phyloP scores from a whole-genome alignment of 805 yeast genomes.

The Candida easanensis region DNA sequence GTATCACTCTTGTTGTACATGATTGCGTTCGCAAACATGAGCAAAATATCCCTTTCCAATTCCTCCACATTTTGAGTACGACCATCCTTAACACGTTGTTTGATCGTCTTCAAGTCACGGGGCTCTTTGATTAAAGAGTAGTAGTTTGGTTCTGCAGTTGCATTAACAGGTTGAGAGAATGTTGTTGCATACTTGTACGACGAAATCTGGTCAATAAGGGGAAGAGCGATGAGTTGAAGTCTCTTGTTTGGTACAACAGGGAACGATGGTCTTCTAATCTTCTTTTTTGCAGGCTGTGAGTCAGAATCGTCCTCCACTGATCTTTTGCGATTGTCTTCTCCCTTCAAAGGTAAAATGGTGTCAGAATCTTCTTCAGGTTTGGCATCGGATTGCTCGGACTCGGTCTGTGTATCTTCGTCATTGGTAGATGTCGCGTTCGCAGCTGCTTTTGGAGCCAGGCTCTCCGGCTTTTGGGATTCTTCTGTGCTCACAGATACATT shows the following conservation, averaged over 20 bases:
- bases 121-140: constrained; percentile 60
- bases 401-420: constrained; percentile 6
- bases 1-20: constrained; percentile 73
- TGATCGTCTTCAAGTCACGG: constrained; percentile 63
- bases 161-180: constrained; percentile 67
- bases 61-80: constrained; percentile 47
- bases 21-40: constrained; percentile 81
- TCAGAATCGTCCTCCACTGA: neutral
- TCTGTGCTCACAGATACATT: too few species aligned
- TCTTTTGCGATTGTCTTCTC: constrained; percentile 1
- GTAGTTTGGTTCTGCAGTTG: constrained; percentile 68
- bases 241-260: constrained; percentile 39
- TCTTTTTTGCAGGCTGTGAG: constrained; percentile 8
- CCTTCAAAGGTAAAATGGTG: neutral
- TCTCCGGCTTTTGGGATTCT: too few species aligned
- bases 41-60: constrained; percentile 63
- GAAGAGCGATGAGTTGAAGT: constrained; percentile 59
- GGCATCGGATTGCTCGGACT: constrained; percentile 7
- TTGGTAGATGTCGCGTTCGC: neutral
- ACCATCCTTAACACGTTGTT: constrained; percentile 55
- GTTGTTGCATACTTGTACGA: constrained; percentile 74
- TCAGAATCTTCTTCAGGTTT: neutral
- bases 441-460: neutral
- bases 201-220: constrained; percentile 60
- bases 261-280: constrained; percentile 19